Conservation (phyloP, 306 rosid genomes). For the Corylus americana region DNA sequence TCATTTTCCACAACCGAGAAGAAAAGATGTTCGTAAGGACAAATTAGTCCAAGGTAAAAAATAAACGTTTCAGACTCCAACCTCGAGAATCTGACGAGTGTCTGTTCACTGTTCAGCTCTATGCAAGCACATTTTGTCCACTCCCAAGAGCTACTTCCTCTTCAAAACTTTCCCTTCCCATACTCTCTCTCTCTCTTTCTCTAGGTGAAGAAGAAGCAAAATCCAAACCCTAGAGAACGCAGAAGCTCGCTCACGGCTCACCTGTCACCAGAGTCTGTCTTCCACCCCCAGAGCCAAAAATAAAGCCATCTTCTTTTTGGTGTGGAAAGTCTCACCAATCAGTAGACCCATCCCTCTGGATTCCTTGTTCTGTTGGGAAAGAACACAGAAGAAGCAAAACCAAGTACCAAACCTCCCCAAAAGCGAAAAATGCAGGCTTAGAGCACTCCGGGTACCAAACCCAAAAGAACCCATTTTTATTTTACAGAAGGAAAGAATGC, state of each 20-base stretch:
- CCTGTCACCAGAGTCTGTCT: background rate
- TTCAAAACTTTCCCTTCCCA: slow-evolving; percentile 21
- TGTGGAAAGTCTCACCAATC: background rate
- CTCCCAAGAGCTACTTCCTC: slow-evolving; percentile 3
- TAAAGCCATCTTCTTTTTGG: slow-evolving; percentile 11
- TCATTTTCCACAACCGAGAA: background rate
- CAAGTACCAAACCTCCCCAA: background rate
- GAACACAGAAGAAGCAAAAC: background rate
- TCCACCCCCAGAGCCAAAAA: background rate
- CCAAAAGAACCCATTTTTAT: background rate
- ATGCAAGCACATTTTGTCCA: slow-evolving; percentile 34
- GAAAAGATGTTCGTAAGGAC: slow-evolving; percentile 20
- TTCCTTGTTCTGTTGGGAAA: background rate
- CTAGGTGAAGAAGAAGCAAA: slow-evolving; percentile 3
- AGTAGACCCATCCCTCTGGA: background rate
- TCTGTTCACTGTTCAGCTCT: slow-evolving; percentile 20
- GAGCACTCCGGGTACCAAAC: background rate
- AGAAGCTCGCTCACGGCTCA: background rate
- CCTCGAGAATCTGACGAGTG: slow-evolving; percentile 42
- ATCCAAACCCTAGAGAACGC: slow-evolving; percentile 35
- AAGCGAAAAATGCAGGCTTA: background rate
- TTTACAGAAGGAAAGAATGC: slow-evolving; percentile 25
- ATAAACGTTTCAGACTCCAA: slow-evolving; percentile 12
- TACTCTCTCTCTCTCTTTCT: background rate
- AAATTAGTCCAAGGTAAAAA: slow-evolving; percentile 30